Percentiles rank a stretch among this genome's conserved stretches.
Evolutionary conservation across 1,139 yeast species (phyloP).

Genomic region (Yarrowia galli): DNA sequence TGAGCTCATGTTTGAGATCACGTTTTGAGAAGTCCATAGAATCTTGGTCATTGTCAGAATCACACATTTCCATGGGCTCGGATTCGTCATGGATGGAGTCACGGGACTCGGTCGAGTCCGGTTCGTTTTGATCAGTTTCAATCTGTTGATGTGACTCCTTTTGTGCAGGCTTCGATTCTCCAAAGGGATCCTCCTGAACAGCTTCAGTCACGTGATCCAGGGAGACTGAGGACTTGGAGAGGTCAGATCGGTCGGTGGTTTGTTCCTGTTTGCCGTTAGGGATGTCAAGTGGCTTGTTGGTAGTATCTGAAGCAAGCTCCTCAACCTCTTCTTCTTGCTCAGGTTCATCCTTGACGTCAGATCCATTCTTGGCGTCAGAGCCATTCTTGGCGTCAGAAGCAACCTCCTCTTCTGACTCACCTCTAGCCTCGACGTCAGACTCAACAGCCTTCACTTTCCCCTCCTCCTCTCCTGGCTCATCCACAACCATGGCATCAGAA

Average conservation of each 20-base stretch:
- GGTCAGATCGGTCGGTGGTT: not conserved
- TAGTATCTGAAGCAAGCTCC: too few relatives aligned
- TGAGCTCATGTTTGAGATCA: not conserved
- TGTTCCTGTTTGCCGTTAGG: too few relatives aligned
- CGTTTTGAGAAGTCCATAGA: not conserved
- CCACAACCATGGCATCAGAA: not conserved
- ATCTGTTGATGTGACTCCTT: too few relatives aligned
- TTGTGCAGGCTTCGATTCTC: too few relatives aligned
- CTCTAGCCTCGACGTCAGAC: not conserved
- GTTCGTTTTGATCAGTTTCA: not conserved
- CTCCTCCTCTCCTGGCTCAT: not conserved
- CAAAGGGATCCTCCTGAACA: constrained; percentile 10
- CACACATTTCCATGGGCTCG: constrained; percentile 30
- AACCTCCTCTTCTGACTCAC: too few relatives aligned
- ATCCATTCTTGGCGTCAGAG: too few relatives aligned
- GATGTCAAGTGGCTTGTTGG: too few relatives aligned
- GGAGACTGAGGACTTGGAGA: not conserved
- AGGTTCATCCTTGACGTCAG: not conserved
- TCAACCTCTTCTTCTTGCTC: not conserved
- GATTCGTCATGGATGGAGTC: constrained; percentile 15
- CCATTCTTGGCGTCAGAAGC: too few relatives aligned
- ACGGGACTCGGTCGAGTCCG: not conserved
- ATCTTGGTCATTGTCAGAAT: not conserved
- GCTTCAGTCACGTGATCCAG: constrained; percentile 9
- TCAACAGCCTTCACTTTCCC: not conserved